Evolutionary conservation across 2,329 filamentous ascomycete genomes (phyloP), one percentile per base, ranked within the genome.

Genomic region (Venturia oleaginea): DNA sequence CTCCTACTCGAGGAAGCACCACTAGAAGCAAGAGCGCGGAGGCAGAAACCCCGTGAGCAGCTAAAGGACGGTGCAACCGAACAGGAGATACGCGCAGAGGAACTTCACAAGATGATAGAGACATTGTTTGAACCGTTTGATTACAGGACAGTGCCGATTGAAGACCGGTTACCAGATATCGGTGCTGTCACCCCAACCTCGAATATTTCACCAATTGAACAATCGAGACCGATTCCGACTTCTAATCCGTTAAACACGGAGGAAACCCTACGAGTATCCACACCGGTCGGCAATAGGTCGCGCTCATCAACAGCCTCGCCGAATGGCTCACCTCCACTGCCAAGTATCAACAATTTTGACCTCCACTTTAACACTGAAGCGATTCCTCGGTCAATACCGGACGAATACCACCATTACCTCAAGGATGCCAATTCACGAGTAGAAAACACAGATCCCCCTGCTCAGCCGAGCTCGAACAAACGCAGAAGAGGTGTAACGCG

Each of bases 121-220:
- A 89, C 85, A 4, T 89, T 96, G 71, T 99, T 97, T 73, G 87
- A 90, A 73, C 91, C 92, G 0, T 99, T 97, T 74, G 94, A 99
- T 75, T 99, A 99, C 76, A 97, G 92, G 0, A 78, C 87, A 3
- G 86, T 90, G 24, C 89, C 86, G 3, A 93, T 92, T 71, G 86
- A 87, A 91, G 80, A 68, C 85, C 3, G 64, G 32, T 17, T 68
- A 68, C 32, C 66, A n/a, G 62, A 63, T 37, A 19, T 51, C 57
- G 19, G 32, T 37, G 61, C 22, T 61, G 67, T 34, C 68, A 55
- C 46, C 13, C 54, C 59, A 15, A 60, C 3, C 8, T 40, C 46
- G 22, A 40, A 38, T 32, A 34, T 64, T 11, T 54, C 61, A 22
- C 34, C 62, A 2, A 40, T 40, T 27, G 40, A 40, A 46, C 62